Evolutionary conservation across 805 yeast genomes (phyloP).

Genomic region (Suhomyces faveliae): DNA sequence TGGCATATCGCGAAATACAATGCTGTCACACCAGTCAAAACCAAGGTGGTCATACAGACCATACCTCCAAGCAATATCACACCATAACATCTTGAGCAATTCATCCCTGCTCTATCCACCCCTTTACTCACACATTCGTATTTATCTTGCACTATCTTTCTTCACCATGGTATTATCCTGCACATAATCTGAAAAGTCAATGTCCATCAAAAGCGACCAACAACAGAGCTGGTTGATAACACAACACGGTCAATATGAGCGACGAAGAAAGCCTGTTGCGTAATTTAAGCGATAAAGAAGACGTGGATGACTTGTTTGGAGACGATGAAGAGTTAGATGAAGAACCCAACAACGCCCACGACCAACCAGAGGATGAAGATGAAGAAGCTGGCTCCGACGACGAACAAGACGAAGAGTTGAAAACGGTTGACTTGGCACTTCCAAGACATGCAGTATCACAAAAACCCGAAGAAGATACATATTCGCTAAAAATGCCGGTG

Average conservation of each 20-base stretch:
- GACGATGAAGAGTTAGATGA: constrained; percentile 19
- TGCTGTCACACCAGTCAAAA: no score
- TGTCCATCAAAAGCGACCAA: neutral
- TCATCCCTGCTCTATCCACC: no score
- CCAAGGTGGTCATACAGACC: no score
- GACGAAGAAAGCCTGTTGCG: constrained; percentile 11
- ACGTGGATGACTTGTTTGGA: constrained; percentile 39
- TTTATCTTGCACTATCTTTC: no score
- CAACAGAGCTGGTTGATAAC: neutral
- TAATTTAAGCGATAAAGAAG: constrained; percentile 11
- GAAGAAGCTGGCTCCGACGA: constrained; percentile 27
- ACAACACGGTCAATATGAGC: constrained; percentile 6
- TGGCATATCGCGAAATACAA: no score
- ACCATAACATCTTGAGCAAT: no score
- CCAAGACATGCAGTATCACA: constrained; percentile 51
- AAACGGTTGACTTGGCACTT: constrained; percentile 34
- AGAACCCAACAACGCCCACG: constrained; percentile 15
- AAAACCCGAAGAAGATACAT: constrained; percentile 36
- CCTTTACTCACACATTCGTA: no score
- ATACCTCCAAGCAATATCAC: no score
- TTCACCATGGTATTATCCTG: neutral
- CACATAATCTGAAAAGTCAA: neutral
- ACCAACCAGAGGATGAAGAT: constrained; percentile 13
- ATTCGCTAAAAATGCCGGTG: constrained; percentile 70
- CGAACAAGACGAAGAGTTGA: constrained; percentile 34